Percentiles rank a stretch among this genome's conserved stretches.
These are phyloP conservation scores for Davidsoniella australis DNA, from an alignment of 2,329 filamentous ascomycete species.

Conservation along the genomic window DNA sequence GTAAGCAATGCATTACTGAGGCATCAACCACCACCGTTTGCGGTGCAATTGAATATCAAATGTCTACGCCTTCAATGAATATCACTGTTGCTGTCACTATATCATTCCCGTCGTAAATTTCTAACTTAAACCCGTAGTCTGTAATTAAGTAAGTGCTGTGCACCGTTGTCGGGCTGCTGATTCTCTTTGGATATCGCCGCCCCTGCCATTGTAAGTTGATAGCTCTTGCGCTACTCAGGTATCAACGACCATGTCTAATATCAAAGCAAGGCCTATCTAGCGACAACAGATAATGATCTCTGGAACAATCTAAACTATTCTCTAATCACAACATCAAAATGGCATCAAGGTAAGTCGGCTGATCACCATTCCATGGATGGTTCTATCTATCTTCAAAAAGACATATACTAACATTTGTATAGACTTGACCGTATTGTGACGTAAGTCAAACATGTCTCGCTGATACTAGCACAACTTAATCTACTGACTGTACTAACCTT, in stretches of 20 bases:
- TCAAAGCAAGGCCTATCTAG: slow-evolving; percentile 10
- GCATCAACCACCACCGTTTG: background rate
- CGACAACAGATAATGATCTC: background rate
- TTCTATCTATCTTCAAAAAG: background rate
- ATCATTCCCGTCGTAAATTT: too few relatives aligned
- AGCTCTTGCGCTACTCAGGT: background rate
- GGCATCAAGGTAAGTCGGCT: slow-evolving; percentile 34
- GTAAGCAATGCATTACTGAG: slow-evolving; percentile 1
- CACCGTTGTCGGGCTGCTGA: too few relatives aligned
- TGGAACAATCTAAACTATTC: slow-evolving; percentile 13
- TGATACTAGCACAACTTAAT: too few relatives aligned
- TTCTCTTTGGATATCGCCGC: background rate
- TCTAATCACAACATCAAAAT: slow-evolving; percentile 26
- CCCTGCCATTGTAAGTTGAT: background rate
- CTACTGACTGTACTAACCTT: background rate
- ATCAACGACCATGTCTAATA: background rate
- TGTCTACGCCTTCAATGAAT: background rate
- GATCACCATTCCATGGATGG: background rate
- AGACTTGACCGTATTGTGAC: slow-evolving; percentile 76
- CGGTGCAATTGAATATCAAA: background rate
- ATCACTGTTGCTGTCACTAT: too few relatives aligned
- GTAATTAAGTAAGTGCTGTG: too few relatives aligned
- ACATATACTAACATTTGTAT: slow-evolving; percentile 11
- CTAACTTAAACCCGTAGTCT: background rate
- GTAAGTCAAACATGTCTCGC: slow-evolving; percentile 35